Percentiles rank a stretch among this genome's conserved stretches.
These are phyloP conservation scores for Coniochaeta hoffmannii DNA, from an alignment of 2,329 filamentous ascomycete species.

Conservation along the genomic window DNA sequence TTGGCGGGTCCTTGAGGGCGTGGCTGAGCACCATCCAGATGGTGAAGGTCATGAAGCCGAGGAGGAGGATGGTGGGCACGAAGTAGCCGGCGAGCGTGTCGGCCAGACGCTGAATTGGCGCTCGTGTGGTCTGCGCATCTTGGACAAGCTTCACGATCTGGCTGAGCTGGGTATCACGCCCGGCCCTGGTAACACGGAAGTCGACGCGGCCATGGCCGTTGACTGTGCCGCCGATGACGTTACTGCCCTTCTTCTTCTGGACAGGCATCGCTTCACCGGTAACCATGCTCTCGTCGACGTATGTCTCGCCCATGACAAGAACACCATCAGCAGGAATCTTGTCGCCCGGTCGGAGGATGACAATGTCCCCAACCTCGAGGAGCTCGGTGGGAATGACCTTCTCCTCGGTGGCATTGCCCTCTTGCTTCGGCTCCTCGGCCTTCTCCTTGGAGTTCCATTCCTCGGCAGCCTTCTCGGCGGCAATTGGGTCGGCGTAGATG, in stretches of 20 bases:
- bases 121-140: slow-evolving; percentile 88
- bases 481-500: slow-evolving; percentile 91
- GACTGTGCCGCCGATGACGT: slow-evolving; percentile 87
- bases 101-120: slow-evolving; percentile 88
- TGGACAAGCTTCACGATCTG: slow-evolving; percentile 99
- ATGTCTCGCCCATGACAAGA: slow-evolving; percentile 82
- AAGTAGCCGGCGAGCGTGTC: slow-evolving; percentile 92
- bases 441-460: slow-evolving; percentile 51
- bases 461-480: slow-evolving; percentile 83
- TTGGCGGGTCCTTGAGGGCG: slow-evolving; percentile 71
- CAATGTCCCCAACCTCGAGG: slow-evolving; percentile 87
- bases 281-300: slow-evolving; percentile 96
- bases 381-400: slow-evolving; percentile 87
- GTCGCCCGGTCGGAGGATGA: slow-evolving; percentile 87
- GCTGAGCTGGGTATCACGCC: slow-evolving; percentile 91
- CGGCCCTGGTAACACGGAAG: slow-evolving; percentile 85
- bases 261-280: slow-evolving; percentile 96
- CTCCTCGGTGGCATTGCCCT: slow-evolving; percentile 66
- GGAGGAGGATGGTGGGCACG: slow-evolving; percentile 77
- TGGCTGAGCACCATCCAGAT: slow-evolving; percentile 95
- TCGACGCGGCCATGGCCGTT: slow-evolving; percentile 89
- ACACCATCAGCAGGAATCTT: slow-evolving; percentile 92
- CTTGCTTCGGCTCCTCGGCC: slow-evolving; percentile 38
- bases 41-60: slow-evolving; percentile 79
- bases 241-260: slow-evolving; percentile 72